phyloP scores from a whole-genome alignment of 331 rosid genomes.

The Pyrus hybrid region DNA sequence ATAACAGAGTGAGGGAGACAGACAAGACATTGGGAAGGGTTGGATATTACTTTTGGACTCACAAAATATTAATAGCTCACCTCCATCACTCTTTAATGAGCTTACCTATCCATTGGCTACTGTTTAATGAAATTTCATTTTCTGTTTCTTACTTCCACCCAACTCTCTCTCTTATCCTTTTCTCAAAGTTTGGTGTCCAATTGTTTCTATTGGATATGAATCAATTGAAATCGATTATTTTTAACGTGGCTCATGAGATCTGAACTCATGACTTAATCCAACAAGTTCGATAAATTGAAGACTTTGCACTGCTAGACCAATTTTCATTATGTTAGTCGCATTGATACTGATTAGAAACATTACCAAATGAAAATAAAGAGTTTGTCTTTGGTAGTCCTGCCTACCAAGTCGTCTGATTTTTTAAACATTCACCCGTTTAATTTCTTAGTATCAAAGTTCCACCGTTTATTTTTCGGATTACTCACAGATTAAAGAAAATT shows the following conservation, averaged over 20 bases:
- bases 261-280: background rate
- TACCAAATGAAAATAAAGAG: too few species aligned
- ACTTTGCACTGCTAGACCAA: too few species aligned
- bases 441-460: too few species aligned
- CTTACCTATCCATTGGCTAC: background rate
- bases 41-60: background rate
- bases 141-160: background rate
- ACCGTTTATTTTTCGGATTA: rapidly evolving
- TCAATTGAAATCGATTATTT: background rate
- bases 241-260: background rate
- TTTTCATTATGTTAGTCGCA: too few species aligned
- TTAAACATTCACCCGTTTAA: too few species aligned
- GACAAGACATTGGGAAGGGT: background rate
- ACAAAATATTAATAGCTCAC: background rate
- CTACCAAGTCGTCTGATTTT: too few species aligned
- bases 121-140: background rate
- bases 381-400: background rate
- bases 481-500: too few species aligned
- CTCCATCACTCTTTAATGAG: background rate
- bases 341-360: too few species aligned
- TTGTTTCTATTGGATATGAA: background rate
- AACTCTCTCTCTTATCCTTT: background rate
- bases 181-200: background rate
- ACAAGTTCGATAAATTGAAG: too few species aligned
- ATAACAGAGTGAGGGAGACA: constrained; percentile 1